Conservation (phyloP, 2,329 filamentous ascomycete genomes). For the Hymenoscyphus fraxineus region DNA sequence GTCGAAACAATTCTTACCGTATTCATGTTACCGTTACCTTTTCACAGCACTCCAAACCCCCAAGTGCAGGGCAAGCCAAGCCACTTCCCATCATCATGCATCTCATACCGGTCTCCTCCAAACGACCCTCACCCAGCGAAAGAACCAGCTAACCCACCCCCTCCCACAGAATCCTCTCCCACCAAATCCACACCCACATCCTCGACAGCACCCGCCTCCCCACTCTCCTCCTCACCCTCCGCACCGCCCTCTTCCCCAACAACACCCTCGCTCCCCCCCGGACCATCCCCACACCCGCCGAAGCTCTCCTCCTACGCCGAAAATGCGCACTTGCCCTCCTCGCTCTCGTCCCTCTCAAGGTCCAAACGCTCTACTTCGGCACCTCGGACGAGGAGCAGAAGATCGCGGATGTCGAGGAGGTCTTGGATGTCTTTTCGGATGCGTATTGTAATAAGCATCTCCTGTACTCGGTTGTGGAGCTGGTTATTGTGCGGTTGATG, state of each 20-base stretch:
- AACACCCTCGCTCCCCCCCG: slow-evolving; percentile 68
- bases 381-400: slow-evolving; percentile 39
- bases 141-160: slow-evolving; percentile 19
- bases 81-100: slow-evolving; percentile 1
- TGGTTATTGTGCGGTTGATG: slow-evolving; percentile 75
- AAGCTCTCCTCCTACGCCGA: slow-evolving; percentile 58
- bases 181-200: slow-evolving; percentile 52
- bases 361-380: slow-evolving; percentile 37
- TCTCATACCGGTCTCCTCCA: neutral
- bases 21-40: neutral
- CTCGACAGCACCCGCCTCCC: slow-evolving; percentile 63
- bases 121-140: neutral
- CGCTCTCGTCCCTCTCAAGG: slow-evolving; percentile 40
- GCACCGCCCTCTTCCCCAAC: slow-evolving; percentile 80
- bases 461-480: slow-evolving; percentile 76
- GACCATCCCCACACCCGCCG: slow-evolving; percentile 57
- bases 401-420: slow-evolving; percentile 42
- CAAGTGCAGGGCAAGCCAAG: neutral
- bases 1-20: neutral
- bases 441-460: slow-evolving; percentile 91
- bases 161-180: slow-evolving; percentile 43
- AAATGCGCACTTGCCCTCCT: slow-evolving; percentile 61
- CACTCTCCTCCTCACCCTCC: slow-evolving; percentile 64
- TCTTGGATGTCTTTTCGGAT: slow-evolving; percentile 74
- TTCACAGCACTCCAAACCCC: neutral